These are phyloP conservation scores for Leucocoprinus sp. DNA, from an alignment of 768 basidiomycete genomes.

Conservation along the genomic window DNA sequence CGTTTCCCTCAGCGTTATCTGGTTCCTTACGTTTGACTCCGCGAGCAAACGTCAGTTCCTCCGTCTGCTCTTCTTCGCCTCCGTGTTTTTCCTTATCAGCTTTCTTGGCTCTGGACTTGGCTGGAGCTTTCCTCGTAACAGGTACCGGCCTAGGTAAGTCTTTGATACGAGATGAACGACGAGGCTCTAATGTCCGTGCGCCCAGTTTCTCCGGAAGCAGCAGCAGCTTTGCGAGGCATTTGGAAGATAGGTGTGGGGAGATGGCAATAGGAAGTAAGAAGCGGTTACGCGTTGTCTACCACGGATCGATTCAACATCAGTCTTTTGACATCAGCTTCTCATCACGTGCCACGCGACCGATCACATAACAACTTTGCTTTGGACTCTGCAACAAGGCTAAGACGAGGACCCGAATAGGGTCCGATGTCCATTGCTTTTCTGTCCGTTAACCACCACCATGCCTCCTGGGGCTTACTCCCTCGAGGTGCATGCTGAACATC, in stretches of 20 bases:
- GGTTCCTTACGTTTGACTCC: conserved; percentile 37
- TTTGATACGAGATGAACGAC: conserved; percentile 72
- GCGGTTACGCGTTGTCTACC: conserved; percentile 21
- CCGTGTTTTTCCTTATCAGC: conserved; percentile 32
- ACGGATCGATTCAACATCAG: conserved; percentile 25
- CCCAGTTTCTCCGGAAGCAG: conserved; percentile 32
- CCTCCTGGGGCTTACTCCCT: too few species aligned
- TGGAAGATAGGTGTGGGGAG: conserved; percentile 11
- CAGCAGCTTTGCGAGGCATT: conserved; percentile 66
- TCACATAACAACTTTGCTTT: conserved; percentile 15
- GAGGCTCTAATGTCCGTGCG: conserved; percentile 39
- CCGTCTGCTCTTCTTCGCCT: conserved; percentile 34
- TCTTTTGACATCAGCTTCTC: conserved; percentile 26
- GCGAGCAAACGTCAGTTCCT: conserved; percentile 44
- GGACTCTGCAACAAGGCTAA: too few species aligned
- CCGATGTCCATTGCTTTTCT: too few species aligned
- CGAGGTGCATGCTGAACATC: too few species aligned
- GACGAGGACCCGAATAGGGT: too few species aligned
- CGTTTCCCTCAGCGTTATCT: conserved; percentile 28
- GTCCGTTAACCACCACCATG: too few species aligned
- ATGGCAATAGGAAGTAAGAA: conserved; percentile 18
- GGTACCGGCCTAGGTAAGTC: conserved; percentile 52
- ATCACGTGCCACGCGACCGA: conserved; percentile 25
- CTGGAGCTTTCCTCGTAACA: conserved; percentile 47
- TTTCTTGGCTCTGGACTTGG: conserved; percentile 57